Evolutionary conservation across 2,329 filamentous ascomycete species (phyloP), one percentile per base, ranked within the genome.

Genomic region (Tolypocladium nubicola): DNA sequence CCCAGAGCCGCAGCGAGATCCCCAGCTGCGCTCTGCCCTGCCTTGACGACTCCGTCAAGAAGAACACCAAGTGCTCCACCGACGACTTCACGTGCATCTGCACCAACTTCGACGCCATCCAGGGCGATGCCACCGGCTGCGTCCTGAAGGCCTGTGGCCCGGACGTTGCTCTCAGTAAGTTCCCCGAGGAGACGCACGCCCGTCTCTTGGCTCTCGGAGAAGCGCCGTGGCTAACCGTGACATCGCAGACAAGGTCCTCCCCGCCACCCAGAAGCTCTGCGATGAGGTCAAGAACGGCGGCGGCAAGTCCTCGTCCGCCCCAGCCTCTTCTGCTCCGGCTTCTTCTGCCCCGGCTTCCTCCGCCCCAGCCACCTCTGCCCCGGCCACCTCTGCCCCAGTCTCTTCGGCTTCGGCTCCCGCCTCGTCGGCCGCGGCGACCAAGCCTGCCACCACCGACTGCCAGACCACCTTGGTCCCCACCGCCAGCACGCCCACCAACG

Each of bases 21-120:
- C 74, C 74, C 63, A 54, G 59, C 57, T 76, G 74, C 63, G 72
- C 74, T 40, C 49, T 67, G n/a, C 55, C 66, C 43, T 75, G 73
- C 66, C 65, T 76, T 40, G 61, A 66, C 62, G 57, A 64, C 3
- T 66, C 70, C 58, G 64, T 73, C 62, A 55, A 53, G 54, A 53
- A 60, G n/a, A 59, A 60, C 56, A 67, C 66, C 56, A 53, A 26
- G 40, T 71, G 70, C 65, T 54, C 52, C 19, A 53, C 45, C 19
- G 56, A 54, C 53, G 68, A 71, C 60, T 61, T 60, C 54, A 52
- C 60, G 37, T 71, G 70, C 63, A 56, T 66, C 57, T 62, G 66
- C 60, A 43, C 3, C n/a, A 63, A 66, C 60, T 62, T 69, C 54
- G 59, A 61, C 33, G 50, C 54, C 30, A 61, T 72, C 61, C 62